Evolutionary conservation across 345 rosid genomes (phyloP), one percentile per base, ranked within the genome.

Genomic region (Balakata baccata): DNA sequence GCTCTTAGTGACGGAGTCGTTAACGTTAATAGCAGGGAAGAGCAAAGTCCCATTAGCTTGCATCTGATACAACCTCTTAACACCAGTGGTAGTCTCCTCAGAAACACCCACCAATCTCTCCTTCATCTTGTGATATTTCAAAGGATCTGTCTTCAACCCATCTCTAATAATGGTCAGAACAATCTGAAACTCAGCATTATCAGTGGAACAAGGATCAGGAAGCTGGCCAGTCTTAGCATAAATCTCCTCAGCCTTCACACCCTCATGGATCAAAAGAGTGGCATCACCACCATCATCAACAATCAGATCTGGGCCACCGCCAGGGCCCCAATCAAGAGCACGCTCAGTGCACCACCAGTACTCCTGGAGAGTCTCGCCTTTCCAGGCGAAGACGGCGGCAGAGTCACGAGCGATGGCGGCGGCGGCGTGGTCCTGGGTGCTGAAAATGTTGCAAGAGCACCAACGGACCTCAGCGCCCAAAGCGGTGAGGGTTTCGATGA

Each of bases 281-380:
- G 94, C 96, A 63, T 93, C 98, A 18, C 98, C 98, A 20, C 97
- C 97, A 45, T 93, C 98, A 34, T 91, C 98, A 7, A 93, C 97
- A 54, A 93, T 89, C 68, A 93, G 88, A 78, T 91, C 93, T 10
- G 95, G 97, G 16, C 98, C 97, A 3, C 97, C 95, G 14, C 80
- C 87, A 12, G 94, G 87, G 43, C 98, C 98, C 97, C 98, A 93
- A 54, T 91, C 98, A 20, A 93, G 91, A 18, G 97, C 95, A 4
- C 90, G 83, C 86, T 93, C 97, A 0, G 98, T 93, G 64, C 97
- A 93, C 98, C 98, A 91, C 98, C 98, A 93, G 81, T 93, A 93
- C 84, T 91, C 98, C 85, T 90, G 91, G 22, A 93, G 87, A 3
- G 98, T 93, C 84, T 91, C 97, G 0, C 98, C 98, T 69, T 93